A percentile compares a stretch with the other conserved stretches of the same genome.
Evolutionary conservation across 306 rosid genomes (phyloP).

Genomic region (Prosopis cineraria): DNA sequence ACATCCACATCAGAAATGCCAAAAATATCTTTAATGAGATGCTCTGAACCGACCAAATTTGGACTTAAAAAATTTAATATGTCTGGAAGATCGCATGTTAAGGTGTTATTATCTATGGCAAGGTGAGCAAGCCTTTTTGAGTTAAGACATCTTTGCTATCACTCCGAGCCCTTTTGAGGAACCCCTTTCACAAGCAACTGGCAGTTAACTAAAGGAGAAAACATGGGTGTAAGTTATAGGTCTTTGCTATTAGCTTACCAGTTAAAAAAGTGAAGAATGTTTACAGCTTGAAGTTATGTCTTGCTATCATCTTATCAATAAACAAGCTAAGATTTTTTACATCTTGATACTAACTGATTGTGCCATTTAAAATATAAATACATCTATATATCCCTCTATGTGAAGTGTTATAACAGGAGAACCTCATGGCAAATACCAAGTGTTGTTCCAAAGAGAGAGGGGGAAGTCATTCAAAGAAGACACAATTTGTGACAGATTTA

Average conservation of each 20-base stretch:
- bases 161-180: background rate
- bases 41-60: slow-evolving; percentile 50
- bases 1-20: slow-evolving; percentile 50
- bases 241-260: background rate
- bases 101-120: slow-evolving; percentile 39
- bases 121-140: slow-evolving; percentile 6
- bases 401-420: background rate
- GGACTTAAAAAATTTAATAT: slow-evolving; percentile 61
- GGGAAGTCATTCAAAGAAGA: background rate
- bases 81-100: slow-evolving; percentile 59
- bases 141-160: background rate
- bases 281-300: background rate
- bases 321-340: background rate
- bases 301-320: background rate
- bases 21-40: slow-evolving; percentile 58
- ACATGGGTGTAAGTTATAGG: background rate
- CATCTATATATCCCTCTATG: background rate
- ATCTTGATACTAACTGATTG: background rate
- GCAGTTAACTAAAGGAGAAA: slow-evolving; percentile 5
- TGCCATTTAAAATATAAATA: background rate
- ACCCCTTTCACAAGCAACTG: background rate
- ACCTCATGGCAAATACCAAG: background rate
- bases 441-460: background rate
- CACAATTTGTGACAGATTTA: background rate
- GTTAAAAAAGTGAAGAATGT: background rate